A percentile compares a stretch with the other conserved stretches of the same genome.
phyloP scores from a whole-genome alignment of 1,284 basidiomycete genomes.

The Sanghuangporus sanghuang region DNA sequence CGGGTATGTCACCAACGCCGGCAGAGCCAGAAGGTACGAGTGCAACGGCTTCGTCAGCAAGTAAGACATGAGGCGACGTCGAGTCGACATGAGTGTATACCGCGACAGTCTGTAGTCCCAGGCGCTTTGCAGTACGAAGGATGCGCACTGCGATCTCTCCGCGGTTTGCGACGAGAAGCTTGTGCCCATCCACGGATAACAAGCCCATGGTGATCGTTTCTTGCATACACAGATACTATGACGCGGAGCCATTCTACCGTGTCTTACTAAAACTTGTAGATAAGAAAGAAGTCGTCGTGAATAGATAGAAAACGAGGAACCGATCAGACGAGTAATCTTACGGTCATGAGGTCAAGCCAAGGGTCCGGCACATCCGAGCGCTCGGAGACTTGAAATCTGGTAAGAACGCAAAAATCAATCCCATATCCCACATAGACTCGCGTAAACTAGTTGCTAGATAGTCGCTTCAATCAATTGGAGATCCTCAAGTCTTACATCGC shows the following conservation, averaged over 20 bases:
- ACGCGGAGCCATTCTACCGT: neutral
- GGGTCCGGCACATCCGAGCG: neutral
- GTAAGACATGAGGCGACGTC: conserved; percentile 46
- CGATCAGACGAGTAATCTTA: neutral
- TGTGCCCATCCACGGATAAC: conserved; percentile 23
- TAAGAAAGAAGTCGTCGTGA: neutral
- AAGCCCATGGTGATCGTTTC: neutral
- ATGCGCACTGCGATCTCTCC: conserved; percentile 54
- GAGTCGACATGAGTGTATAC: conserved; percentile 53
- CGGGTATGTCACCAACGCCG: neutral
- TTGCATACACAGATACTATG: neutral
- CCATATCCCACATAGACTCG: neutral
- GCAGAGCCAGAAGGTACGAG: conserved; percentile 21
- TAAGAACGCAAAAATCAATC: too few relatives aligned
- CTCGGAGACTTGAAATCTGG: neutral
- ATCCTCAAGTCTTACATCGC: neutral
- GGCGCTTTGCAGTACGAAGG: conserved; percentile 44
- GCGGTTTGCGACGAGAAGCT: conserved; percentile 43
- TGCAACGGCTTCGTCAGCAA: conserved; percentile 44
- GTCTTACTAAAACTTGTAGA: neutral
- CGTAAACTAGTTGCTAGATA: neutral
- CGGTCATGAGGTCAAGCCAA: neutral
- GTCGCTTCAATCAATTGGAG: neutral
- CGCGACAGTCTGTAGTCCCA: conserved; percentile 44
- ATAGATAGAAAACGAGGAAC: neutral